Conservation (phyloP, 2,329 filamentous ascomycete species). For the Talaromyces piceae region DNA sequence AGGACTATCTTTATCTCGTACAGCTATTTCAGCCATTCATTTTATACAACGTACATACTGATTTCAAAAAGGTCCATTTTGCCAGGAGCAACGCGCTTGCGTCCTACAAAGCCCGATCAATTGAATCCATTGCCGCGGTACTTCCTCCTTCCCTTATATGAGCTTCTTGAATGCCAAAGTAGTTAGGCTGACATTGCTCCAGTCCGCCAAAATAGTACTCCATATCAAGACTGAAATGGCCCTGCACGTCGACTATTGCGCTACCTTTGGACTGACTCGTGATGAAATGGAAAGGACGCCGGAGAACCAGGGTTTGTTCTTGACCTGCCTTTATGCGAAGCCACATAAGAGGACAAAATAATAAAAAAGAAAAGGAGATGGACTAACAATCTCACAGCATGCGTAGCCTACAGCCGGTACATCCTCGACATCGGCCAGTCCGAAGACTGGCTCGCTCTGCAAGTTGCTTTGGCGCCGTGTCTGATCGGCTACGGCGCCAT, state of each 20-base stretch:
- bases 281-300: slow-evolving; percentile 64
- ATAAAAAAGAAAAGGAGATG: neutral
- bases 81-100: slow-evolving; percentile 77
- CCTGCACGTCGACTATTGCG: slow-evolving; percentile 76
- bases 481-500: slow-evolving; percentile 82
- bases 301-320: slow-evolving; percentile 59
- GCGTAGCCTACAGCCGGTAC: slow-evolving; percentile 75
- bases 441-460: slow-evolving; percentile 79
- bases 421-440: slow-evolving; percentile 83
- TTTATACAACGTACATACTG: neutral
- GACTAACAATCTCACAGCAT: slow-evolving; percentile 44
- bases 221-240: slow-evolving; percentile 74
- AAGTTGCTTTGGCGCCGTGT: slow-evolving; percentile 78
- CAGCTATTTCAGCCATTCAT: neutral
- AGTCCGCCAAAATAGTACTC: slow-evolving; percentile 63
- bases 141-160: slow-evolving; percentile 1
- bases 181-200: slow-evolving; percentile 5
- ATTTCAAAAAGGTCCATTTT: slow-evolving; percentile 63
- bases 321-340: neutral
- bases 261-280: slow-evolving; percentile 67
- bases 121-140: slow-evolving; percentile 65
- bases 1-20: slow-evolving; percentile 87
- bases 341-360: no score
- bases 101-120: slow-evolving; percentile 71
- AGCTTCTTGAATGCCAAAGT: neutral